These are phyloP conservation scores for Daldinia grandis DNA, from an alignment of 495 filamentous ascomycete genomes.

Conservation along the genomic window DNA sequence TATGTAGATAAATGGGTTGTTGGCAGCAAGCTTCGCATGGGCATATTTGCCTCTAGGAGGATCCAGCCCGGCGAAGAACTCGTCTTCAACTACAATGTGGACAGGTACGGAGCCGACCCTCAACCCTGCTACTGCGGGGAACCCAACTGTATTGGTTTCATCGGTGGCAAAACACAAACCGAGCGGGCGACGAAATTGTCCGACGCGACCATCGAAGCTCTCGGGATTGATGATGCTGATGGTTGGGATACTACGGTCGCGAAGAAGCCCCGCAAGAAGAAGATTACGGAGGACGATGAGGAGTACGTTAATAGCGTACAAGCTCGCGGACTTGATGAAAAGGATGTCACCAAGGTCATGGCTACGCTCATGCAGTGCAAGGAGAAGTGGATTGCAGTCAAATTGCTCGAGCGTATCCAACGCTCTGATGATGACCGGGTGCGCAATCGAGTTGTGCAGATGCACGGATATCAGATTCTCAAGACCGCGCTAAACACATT, in stretches of 20 bases:
- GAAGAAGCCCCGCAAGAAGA: conserved; percentile 92
- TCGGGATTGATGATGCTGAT: conserved; percentile 93
- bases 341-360: conserved; percentile 97
- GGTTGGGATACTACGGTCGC: conserved; percentile 89
- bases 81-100: conserved; percentile 99
- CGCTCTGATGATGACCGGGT: conserved; percentile 89
- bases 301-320: conserved; percentile 93
- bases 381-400: conserved; percentile 99
- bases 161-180: conserved; percentile 97
- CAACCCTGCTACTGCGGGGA: conserved; percentile 98
- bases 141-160: conserved; percentile 93
- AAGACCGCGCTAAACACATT: conserved; percentile 84
- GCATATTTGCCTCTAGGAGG: conserved; percentile 91
- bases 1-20: conserved; percentile 99
- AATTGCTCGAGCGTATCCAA: conserved; percentile 89
- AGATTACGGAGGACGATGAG: conserved; percentile 92
- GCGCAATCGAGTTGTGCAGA: conserved; percentile 86
- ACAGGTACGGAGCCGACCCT: conserved; percentile 95
- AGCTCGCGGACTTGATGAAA: conserved; percentile 83
- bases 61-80: conserved; percentile 93
- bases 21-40: conserved; percentile 98
- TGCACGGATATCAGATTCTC: conserved; percentile 97
- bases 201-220: conserved; percentile 88
- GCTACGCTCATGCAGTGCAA: conserved; percentile 97
- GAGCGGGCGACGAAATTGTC: conserved; percentile 93